Conservation (phyloP, 2,329 filamentous ascomycete genomes). For the Dactylellina parvicollis region DNA sequence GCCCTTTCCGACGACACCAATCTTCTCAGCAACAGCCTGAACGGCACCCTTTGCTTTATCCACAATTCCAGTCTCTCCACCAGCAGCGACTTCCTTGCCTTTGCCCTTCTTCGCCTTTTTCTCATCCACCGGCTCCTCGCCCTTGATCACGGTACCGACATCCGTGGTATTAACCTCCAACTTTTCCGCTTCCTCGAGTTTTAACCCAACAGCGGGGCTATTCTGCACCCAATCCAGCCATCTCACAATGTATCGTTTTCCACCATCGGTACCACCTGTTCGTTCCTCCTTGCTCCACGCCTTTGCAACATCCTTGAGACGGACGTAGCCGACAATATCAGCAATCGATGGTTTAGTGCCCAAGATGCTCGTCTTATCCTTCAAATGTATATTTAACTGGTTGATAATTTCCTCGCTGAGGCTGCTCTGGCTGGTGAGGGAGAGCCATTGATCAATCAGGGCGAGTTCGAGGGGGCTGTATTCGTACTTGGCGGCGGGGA, state of each 20-base stretch:
- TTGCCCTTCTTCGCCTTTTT: slow-evolving; percentile 85
- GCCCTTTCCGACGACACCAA: slow-evolving; percentile 46
- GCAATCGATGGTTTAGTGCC: slow-evolving; percentile 80
- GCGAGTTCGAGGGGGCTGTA: slow-evolving; percentile 83
- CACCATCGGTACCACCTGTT: slow-evolving; percentile 77
- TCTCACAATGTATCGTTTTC: slow-evolving; percentile 89
- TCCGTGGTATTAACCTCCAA: slow-evolving; percentile 80
- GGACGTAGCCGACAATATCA: slow-evolving; percentile 59
- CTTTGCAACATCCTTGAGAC: slow-evolving; percentile 67
- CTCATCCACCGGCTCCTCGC: slow-evolving; percentile 80
- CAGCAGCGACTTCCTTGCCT: slow-evolving; percentile 79
- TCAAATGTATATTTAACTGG: slow-evolving; percentile 85
- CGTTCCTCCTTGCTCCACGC: slow-evolving; percentile 85
- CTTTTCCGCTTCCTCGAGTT: slow-evolving; percentile 77
- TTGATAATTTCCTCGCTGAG: slow-evolving; percentile 74
- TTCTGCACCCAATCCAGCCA: slow-evolving; percentile 96
- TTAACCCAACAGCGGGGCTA: slow-evolving; percentile 75
- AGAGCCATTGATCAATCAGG: slow-evolving; percentile 89
- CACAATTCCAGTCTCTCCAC: slow-evolving; percentile 63
- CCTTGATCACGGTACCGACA: slow-evolving; percentile 81
- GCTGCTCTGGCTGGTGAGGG: slow-evolving; percentile 71
- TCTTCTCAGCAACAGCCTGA: slow-evolving; percentile 65
- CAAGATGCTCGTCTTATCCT: slow-evolving; percentile 86
- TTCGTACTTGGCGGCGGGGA: slow-evolving; percentile 72
- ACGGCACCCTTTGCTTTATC: slow-evolving; percentile 67